Evolutionary conservation across 1,284 basidiomycete genomes (phyloP).

Genomic region (Trichosporon coremiiforme): DNA sequence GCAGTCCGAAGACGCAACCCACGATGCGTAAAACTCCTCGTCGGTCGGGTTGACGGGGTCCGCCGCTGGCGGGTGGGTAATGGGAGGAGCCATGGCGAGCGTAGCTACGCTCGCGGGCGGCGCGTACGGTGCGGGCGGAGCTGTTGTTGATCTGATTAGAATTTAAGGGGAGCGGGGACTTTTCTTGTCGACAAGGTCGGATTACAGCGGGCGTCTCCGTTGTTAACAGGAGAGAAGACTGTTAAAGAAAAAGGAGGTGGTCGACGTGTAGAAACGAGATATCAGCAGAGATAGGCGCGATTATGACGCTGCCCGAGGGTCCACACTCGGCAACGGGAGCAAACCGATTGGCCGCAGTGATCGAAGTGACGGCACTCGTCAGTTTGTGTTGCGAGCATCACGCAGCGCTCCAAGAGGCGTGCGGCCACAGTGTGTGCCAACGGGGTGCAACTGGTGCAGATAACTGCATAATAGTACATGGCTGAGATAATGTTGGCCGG

Average conservation of each 20-base stretch:
- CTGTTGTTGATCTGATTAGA: conserved; percentile 12
- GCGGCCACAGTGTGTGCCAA: background rate
- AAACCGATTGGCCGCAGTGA: background rate
- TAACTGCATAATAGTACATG: conserved; percentile 16
- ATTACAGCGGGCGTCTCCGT: background rate
- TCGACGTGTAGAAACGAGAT: conserved; percentile 13
- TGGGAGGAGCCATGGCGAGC: conserved; percentile 29
- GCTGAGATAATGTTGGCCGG: background rate
- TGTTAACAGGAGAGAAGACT: background rate
- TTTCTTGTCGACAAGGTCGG: background rate
- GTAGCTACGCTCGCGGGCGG: conserved; percentile 11
- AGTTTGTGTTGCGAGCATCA: background rate
- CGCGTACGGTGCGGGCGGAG: background rate
- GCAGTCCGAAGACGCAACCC: conserved; percentile 24
- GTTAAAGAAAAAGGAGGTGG: background rate
- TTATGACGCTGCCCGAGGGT: conserved; percentile 5
- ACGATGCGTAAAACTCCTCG: conserved; percentile 85
- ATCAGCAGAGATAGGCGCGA: conserved; percentile 12
- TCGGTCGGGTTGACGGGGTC: conserved; percentile 61
- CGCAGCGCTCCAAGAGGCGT: background rate
- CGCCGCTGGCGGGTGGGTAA: conserved; percentile 37
- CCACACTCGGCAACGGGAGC: background rate
- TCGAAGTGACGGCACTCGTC: background rate
- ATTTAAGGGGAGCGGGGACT: background rate
- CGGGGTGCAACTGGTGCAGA: background rate